Base-by-base conservation (phyloP, 805 yeast species). In the Ogataea wickerhamii region DNA sequence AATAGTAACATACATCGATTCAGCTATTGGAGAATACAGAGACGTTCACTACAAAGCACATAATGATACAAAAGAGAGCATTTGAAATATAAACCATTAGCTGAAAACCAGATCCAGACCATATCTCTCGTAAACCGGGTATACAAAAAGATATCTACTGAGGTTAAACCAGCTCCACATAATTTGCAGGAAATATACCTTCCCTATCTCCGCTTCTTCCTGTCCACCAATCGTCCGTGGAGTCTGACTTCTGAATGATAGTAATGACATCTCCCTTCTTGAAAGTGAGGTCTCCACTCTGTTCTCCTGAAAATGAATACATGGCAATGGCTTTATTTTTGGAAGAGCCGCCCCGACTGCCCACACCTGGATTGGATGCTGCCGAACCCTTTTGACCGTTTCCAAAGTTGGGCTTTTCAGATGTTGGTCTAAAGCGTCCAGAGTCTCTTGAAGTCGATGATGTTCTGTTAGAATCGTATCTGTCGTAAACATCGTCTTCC, bases 181-280 rank as follows among this genome's bases (percentile, higher is more conserved):
- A 91, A 60, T 91, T 91, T 2, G 98, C 98, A 7, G 98, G 98
- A 74, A 91, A 91, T 17, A 89, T 89, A 29, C 98, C 98, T 52
- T 86, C 87, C 44, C 65, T 66, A 10, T 94, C 91, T 49, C 84
- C 85, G 38, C 79, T 68, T 58, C 84, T 79, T 19, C 98, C 98
- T 0, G 96, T 87, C 98, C 98, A 93, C 98, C 98, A 93, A 60
- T 93, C 98, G 60, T 93, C 95, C 34, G 80, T 77, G 11, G 96
- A 82, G 6, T 84, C 89, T 7, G 93, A 80, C 62, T 85, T 87
- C 61, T 88, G 87, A 39, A 86, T 67, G 48, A 93, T 84, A 29
- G 87, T 82, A 50, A 93, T 86, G 12, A 86, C 83, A 61, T 93
- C 98, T 38, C 98, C 98, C 68, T 93, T 93, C 49, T 78, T 81